Evolutionary conservation across 768 basidiomycete species (phyloP), one percentile per base, ranked within the genome.

Genomic region (Tulasnella sp.): DNA sequence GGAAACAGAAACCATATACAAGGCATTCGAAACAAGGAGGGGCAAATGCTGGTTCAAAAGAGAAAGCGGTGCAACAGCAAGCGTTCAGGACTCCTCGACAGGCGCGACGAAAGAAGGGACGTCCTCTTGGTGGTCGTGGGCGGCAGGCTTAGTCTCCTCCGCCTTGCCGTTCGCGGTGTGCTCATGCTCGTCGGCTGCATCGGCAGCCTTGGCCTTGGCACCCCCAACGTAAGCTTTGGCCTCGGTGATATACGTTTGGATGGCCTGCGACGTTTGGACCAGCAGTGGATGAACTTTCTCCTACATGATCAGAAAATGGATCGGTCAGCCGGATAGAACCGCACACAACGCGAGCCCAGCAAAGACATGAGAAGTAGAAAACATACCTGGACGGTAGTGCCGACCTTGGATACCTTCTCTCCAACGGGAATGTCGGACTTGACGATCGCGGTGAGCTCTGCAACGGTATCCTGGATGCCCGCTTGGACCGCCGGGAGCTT

Each of bases 251-350:
- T 45, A 42, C 9, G 50, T 44, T 43, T 54, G 49, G 15, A 51
- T 51, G 42, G 45, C 43, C 42, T 15, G 21, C 42, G 51, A 38
- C 21, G 48, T 54, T 47, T 63, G 56, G 26, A 83, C 82, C 13
- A 88, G 74, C 53, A 86, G 68, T 19, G 86, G 86, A 26, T 73
- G 73, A 23, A 87, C 79, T 32, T 78, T 78, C 24, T 78, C 47
- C 47, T 48, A 29, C 27, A 11, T 7, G n/a, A n/a, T 5, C 41
- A 32, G 21, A 4, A 56, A 29, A 19, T 56, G 55, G 17, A 42
- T 38, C 44, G 43, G n/a, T 17, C 23, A 41, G 15, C 43, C 42
- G 11, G 23, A 21, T 19, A 41, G 19, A 3, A 48, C 26, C 19
- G 13, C 13, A 45, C 24, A 38, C 53, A 55, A 23, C n/a, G 32